A percentile compares a stretch with the other conserved stretches of the same genome.
Evolutionary conservation across 139 green algal species (phyloP).

Genomic region (Chlamydomonas sp.): DNA sequence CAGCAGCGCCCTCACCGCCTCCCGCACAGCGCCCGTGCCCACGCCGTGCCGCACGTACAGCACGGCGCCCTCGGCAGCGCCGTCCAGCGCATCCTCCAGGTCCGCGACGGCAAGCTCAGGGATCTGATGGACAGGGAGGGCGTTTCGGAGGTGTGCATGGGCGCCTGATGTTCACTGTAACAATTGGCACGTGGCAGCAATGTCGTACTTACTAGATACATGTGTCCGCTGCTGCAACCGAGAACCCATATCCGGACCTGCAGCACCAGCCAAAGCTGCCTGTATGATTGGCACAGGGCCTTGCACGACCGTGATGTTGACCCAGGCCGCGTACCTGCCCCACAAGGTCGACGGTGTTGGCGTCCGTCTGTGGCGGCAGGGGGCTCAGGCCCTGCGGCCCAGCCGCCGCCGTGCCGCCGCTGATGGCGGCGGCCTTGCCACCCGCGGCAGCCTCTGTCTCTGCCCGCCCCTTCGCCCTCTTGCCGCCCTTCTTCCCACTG

Average conservation of each 20-base stretch:
- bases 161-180: background rate
- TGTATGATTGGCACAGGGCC: background rate
- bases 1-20: conserved; percentile 11
- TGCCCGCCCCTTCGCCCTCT: too few relatives aligned
- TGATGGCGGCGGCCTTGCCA: background rate
- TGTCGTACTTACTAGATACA: too few relatives aligned
- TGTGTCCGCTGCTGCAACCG: too few relatives aligned
- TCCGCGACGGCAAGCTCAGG: background rate
- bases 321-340: conserved; percentile 1
- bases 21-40: conserved; percentile 31
- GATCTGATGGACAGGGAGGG: background rate
- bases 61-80: background rate
- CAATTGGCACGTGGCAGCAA: too few relatives aligned
- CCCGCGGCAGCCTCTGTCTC: background rate
- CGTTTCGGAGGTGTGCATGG: background rate
- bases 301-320: background rate
- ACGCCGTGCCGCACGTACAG: conserved; percentile 26
- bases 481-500: too few relatives aligned
- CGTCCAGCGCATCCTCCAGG: conserved; percentile 1
- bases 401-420: background rate
- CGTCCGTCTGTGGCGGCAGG: background rate
- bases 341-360: conserved; percentile 25
- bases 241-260: too few relatives aligned
- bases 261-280: too few relatives aligned
- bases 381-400: background rate